Percentiles rank a stretch among this genome's conserved stretches.
phyloP scores from a whole-genome alignment of 768 basidiomycete species.

The Punctularia strigosozonata region DNA sequence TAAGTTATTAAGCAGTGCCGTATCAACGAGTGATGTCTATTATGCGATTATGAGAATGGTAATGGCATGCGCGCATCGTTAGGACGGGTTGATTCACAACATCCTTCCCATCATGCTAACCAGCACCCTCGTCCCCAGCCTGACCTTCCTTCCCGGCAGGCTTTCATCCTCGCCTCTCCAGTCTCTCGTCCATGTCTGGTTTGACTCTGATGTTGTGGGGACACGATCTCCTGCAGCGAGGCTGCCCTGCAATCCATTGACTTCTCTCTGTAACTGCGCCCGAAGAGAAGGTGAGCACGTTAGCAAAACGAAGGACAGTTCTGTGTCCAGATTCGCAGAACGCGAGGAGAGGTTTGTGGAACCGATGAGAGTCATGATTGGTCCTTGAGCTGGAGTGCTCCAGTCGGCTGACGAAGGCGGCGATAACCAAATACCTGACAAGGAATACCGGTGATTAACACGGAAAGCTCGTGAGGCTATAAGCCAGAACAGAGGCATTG shows the following conservation, averaged over 20 bases:
- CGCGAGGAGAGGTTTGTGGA: slow-evolving; percentile 93
- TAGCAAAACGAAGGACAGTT: slow-evolving; percentile 78
- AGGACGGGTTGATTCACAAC: too few species aligned
- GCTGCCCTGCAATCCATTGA: slow-evolving; percentile 39
- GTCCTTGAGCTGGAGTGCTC: slow-evolving; percentile 31
- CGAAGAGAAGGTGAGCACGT: slow-evolving; percentile 45
- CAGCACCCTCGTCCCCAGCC: slow-evolving; percentile 51
- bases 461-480: not conserved
- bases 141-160: slow-evolving; percentile 45
- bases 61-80: too few species aligned
- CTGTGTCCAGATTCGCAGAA: slow-evolving; percentile 83
- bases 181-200: too few species aligned
- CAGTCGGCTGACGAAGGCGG: slow-evolving; percentile 21
- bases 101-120: slow-evolving; percentile 58
- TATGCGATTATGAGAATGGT: too few species aligned
- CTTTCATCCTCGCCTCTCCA: slow-evolving; percentile 44
- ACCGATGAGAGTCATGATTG: slow-evolving; percentile 75
- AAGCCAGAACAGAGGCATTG: not conserved
- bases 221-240: too few species aligned
- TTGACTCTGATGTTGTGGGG: too few species aligned
- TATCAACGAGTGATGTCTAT: too few species aligned
- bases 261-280: slow-evolving; percentile 38
- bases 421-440: slow-evolving; percentile 79
- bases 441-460: not conserved
- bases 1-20: too few species aligned